These are phyloP conservation scores for Avena eriantha DNA, from an alignment of 176 grass and related monocot species.

Conservation along the genomic window DNA sequence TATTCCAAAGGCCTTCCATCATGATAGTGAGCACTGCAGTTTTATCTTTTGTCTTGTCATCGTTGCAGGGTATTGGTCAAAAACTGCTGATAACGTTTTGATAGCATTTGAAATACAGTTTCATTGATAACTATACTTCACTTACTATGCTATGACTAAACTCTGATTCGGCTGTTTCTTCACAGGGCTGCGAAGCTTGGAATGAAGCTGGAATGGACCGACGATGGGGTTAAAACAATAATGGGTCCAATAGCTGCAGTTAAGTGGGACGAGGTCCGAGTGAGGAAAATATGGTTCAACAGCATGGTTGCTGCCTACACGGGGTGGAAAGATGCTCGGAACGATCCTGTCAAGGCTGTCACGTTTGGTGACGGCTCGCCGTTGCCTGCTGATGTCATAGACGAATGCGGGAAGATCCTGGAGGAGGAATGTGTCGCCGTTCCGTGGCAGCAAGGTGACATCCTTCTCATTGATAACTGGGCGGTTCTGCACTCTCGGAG, in stretches of 20 bases:
- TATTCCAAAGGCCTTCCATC: not conserved
- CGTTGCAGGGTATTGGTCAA: not conserved
- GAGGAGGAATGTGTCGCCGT: conserved; percentile 76
- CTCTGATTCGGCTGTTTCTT: not conserved
- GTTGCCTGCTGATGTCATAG: conserved; percentile 64
- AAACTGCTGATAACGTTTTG: not conserved
- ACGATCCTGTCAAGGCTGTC: conserved; percentile 87
- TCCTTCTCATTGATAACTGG: conserved; percentile 84
- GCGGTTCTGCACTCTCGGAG: conserved; percentile 79
- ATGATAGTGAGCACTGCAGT: no score
- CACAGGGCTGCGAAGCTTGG: conserved; percentile 67
- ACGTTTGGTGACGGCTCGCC: conserved; percentile 76
- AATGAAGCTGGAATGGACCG: conserved; percentile 83
- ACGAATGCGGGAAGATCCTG: conserved; percentile 67
- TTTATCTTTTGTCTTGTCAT: not conserved
- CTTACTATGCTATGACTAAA: not conserved
- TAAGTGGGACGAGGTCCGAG: conserved; percentile 65
- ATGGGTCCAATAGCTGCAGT: conserved; percentile 84
- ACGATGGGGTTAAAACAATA: conserved; percentile 78
- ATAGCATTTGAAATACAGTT: not conserved
- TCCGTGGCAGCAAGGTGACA: conserved; percentile 80
- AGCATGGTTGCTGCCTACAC: conserved; percentile 98
- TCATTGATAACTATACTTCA: not conserved
- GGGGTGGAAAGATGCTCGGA: conserved; percentile 85
- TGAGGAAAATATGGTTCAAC: conserved; percentile 92